Conservation (phyloP, 345 rosid species). For the Raphanus raphanistrum region DNA sequence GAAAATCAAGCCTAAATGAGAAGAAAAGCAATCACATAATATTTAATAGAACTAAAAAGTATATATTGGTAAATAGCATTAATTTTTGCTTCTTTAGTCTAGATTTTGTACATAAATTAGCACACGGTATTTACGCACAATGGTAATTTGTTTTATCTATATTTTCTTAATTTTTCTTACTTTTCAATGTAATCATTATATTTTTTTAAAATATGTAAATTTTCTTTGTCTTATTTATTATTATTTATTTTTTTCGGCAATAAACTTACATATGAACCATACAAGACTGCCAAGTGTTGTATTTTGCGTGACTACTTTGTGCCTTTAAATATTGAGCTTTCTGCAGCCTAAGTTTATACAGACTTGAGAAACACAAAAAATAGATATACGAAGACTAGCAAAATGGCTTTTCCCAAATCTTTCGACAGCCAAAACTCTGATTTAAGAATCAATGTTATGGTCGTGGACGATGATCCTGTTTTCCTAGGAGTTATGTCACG, state of each 20-base stretch:
- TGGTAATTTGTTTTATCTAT: neutral
- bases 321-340: constrained; percentile 28
- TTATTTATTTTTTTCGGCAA: constrained; percentile 29
- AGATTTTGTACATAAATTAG: neutral
- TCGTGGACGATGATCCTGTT: constrained; percentile 67
- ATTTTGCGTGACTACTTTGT: constrained; percentile 22
- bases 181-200: neutral
- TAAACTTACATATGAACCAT: constrained; percentile 18
- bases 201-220: neutral
- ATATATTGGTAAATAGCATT: neutral
- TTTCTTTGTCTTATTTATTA: neutral
- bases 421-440: constrained; percentile 25
- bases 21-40: neutral
- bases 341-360: constrained; percentile 13
- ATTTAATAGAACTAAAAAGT: neutral
- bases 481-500: constrained; percentile 52
- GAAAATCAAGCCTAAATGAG: neutral
- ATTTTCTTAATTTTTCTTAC: neutral
- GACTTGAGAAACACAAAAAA: constrained; percentile 3
- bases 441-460: constrained; percentile 43
- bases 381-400: constrained; percentile 7
- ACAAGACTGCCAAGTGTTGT: constrained; percentile 31
- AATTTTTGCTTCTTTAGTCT: neutral
- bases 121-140: neutral
- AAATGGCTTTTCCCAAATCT: constrained; percentile 32